A percentile compares a stretch with the other conserved stretches of the same genome.
Conservation (phyloP, 2,329 filamentous ascomycete species). For the Neofusicoccum ribis region DNA sequence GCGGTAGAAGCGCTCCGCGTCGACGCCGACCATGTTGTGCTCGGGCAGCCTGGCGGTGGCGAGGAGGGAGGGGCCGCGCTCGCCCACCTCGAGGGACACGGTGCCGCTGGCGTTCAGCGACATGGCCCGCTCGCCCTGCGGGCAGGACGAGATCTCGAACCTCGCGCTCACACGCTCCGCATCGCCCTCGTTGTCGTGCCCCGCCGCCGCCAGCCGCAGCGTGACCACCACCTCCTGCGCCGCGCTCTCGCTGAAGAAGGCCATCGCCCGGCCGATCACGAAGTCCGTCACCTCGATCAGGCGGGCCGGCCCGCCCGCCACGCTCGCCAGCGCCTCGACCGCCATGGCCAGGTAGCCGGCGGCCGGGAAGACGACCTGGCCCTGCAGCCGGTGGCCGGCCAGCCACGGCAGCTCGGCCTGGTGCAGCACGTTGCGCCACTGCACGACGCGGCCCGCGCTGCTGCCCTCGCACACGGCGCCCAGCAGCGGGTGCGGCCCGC, state of each 20-base stretch:
- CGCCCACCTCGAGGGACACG: slow-evolving; percentile 13
- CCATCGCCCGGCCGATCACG: too few relatives aligned
- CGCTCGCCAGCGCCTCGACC: slow-evolving; percentile 32
- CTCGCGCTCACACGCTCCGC: too few relatives aligned
- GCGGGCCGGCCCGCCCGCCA: slow-evolving; percentile 13
- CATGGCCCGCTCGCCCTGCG: too few relatives aligned
- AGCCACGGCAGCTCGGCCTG: slow-evolving; percentile 25
- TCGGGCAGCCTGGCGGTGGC: too few relatives aligned
- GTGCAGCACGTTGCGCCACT: slow-evolving; percentile 27
- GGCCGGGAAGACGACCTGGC: slow-evolving; percentile 45
- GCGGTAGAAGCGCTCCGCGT: slow-evolving; percentile 25
- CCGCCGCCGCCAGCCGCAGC: not conserved
- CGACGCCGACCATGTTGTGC: not conserved
- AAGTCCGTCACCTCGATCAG: slow-evolving; percentile 24
- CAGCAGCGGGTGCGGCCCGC: slow-evolving; percentile 25
- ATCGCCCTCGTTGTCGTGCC: too few relatives aligned
- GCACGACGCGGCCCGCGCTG: slow-evolving; percentile 24
- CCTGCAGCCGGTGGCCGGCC: slow-evolving; percentile 25
- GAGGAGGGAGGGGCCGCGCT: not conserved
- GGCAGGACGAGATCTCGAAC: not conserved
- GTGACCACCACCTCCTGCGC: not conserved
- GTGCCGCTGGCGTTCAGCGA: not conserved
- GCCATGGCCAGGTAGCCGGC: slow-evolving; percentile 48
- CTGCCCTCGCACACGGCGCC: slow-evolving; percentile 23
- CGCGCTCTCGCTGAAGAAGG: too few relatives aligned